phyloP scores from a whole-genome alignment of 176 grass and related monocot genomes.

The Puccinellia tenuiflora region DNA sequence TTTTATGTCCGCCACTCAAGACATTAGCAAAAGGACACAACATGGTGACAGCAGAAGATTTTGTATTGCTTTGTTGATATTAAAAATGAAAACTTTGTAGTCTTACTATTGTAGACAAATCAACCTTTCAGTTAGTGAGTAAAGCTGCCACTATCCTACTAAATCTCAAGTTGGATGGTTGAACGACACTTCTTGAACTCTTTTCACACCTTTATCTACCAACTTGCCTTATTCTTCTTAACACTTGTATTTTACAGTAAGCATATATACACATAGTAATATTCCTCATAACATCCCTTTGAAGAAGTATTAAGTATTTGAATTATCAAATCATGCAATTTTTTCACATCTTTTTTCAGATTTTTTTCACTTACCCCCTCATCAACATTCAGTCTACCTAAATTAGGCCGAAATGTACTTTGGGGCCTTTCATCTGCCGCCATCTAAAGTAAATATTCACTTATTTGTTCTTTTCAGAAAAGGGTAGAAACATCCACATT shows the following conservation, averaged over 20 bases:
- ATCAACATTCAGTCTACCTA: constrained; percentile 21
- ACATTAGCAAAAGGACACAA: not conserved
- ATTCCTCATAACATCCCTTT: not conserved
- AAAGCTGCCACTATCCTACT: not conserved
- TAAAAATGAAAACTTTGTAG: not conserved
- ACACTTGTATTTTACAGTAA: not conserved
- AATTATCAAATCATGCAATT: not conserved
- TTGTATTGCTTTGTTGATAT: not conserved
- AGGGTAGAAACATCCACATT: not conserved
- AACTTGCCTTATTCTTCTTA: constrained; percentile 21
- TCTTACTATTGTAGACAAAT: not conserved
- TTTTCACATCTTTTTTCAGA: too few species aligned
- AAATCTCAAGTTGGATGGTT: not conserved
- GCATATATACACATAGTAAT: not conserved
- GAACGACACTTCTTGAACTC: not conserved
- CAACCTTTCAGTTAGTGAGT: not conserved
- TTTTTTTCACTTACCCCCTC: not conserved
- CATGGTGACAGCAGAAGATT: not conserved
- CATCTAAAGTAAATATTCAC: not conserved
- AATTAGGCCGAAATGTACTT: constrained; percentile 1
- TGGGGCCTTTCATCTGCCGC: not conserved
- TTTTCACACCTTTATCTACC: not conserved
- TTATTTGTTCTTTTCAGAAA: not conserved
- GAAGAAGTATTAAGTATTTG: not conserved
- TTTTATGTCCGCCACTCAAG: not conserved